Conservation (phyloP, 176 grass and related monocot species). For the Metroxylon sagu region DNA sequence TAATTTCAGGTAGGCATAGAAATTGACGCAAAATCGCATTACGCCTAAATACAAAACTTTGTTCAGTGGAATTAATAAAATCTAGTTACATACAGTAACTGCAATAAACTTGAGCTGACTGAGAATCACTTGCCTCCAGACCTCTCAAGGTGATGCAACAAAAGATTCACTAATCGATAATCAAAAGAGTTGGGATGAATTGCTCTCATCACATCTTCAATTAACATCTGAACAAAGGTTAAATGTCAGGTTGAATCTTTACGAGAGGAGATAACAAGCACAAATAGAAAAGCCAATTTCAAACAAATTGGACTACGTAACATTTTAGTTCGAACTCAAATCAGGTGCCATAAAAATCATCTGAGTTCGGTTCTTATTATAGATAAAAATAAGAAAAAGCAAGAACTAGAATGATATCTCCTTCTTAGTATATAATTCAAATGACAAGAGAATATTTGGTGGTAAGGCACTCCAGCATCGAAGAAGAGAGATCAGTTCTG, state of each 20-base stretch:
- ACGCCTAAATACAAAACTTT: neutral
- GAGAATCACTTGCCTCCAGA: conserved; percentile 42
- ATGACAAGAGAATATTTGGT: neutral
- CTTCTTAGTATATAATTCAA: neutral
- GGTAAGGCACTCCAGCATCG: conserved; percentile 29
- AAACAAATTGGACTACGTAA: too few species aligned
- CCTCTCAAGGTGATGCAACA: conserved; percentile 60
- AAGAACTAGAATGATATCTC: conserved; percentile 7
- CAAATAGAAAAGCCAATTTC: too few species aligned
- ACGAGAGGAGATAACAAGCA: neutral
- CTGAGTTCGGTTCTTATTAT: conserved; percentile 60
- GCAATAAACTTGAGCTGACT: neutral
- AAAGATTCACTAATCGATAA: conserved; percentile 77
- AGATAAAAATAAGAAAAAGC: conserved; percentile 12
- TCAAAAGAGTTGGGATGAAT: conserved; percentile 95
- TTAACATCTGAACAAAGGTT: conserved; percentile 45
- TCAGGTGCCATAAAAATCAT: neutral
- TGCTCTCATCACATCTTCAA: conserved; percentile 73
- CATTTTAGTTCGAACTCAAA: too few species aligned
- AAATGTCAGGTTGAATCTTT: conserved; percentile 15
- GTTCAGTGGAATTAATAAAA: too few species aligned
- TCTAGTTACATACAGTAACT: too few species aligned
- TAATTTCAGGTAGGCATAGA: neutral
- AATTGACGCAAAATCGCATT: neutral
- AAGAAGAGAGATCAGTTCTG: conserved; percentile 48